Percentiles rank a stretch among this genome's conserved stretches.
These are phyloP conservation scores for Fusarium ramigenum DNA, from an alignment of 2,329 filamentous ascomycete genomes.

Conservation along the genomic window DNA sequence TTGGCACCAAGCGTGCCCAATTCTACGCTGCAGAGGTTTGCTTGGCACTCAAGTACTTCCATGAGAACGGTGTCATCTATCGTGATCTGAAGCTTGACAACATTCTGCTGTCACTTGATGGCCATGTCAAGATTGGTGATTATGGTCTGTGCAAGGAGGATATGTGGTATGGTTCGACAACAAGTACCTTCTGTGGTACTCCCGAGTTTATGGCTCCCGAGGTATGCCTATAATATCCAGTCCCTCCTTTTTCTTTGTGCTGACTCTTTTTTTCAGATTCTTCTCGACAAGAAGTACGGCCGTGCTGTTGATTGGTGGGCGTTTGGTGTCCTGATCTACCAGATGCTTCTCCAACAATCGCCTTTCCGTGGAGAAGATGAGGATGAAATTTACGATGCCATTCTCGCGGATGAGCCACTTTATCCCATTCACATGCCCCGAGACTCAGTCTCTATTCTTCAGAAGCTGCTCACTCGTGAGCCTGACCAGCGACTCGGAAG, in stretches of 20 bases:
- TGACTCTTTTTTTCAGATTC: constrained; percentile 68
- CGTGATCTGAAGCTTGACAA: constrained; percentile 94
- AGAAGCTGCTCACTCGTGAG: constrained; percentile 95
- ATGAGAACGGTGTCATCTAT: constrained; percentile 99
- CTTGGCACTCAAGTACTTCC: constrained; percentile 97
- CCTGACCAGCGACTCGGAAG: constrained; percentile 92
- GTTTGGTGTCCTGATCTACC: constrained; percentile 98
- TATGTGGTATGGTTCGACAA: constrained; percentile 99
- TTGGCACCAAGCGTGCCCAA: constrained; percentile 95
- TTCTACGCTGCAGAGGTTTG: constrained; percentile 99
- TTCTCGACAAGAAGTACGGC: constrained; percentile 98
- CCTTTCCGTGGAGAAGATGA: constrained; percentile 99
- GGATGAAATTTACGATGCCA: constrained; percentile 99
- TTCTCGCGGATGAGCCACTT: constrained; percentile 94
- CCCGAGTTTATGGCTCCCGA: constrained; percentile 99
- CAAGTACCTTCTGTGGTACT: constrained; percentile 98
- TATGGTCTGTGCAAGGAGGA: constrained; percentile 99
- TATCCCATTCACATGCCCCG: constrained; percentile 99
- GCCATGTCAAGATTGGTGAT: constrained; percentile 98
- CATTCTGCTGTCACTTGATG: constrained; percentile 92
- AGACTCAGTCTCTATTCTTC: constrained; percentile 95
- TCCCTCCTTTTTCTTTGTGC: constrained; percentile 19
- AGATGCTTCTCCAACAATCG: constrained; percentile 98
- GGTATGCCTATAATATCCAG: constrained; percentile 58
- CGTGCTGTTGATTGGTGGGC: constrained; percentile 99